Evolutionary conservation across 1,284 basidiomycete species (phyloP), one percentile per base, ranked within the genome.

Genomic region (Ganoderma sinense): DNA sequence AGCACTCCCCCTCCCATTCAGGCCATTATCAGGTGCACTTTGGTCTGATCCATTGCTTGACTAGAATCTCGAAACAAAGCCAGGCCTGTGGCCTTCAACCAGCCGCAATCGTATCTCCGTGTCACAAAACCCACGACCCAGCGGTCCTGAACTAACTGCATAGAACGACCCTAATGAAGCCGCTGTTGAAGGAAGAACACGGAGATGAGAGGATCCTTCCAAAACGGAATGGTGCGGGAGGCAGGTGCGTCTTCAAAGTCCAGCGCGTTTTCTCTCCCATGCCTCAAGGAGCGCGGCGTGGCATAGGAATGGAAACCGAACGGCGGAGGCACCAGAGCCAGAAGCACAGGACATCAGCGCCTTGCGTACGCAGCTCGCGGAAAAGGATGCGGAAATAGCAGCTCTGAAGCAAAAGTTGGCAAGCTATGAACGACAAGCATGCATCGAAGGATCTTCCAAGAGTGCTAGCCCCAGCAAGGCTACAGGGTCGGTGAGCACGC

Each of bases 381-480:
- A 33, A 23, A 59, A 23, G 20, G 56, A 59, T 23, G 31, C 56
- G 33, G 56, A 59, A 29, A 39, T 59, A n/a, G 56, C 56, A 13
- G 20, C 18, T 11, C n/a, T 59, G 20, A 59, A 39, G 56, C 56
- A 20, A n/a, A 39, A 59, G 56, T 18, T 59, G n/a, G 56, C 56
- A 11, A 39, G 18, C 31, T 59, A 59, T 39, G 56, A 59, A 39
- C 56, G 10, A 39, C 56, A 59, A 59, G 56, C 56, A 13, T 59
- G 8, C 20, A 4, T n/a, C 0, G 56, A 59, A 33, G 56, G 56
- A 13, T 18, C 56, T 20, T 39, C 33, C 20, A 7, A 13, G 18
- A 20, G 7, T 20, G 10, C 31, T 16, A 59, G 56, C 33, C 33
- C n/a, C 4, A 5, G 56, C 20, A 59, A 23, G 16, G 11, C 3